These are phyloP conservation scores for Pilobolus umbonatus DNA, from an alignment of 192 early-diverging fungal species.

Conservation along the genomic window DNA sequence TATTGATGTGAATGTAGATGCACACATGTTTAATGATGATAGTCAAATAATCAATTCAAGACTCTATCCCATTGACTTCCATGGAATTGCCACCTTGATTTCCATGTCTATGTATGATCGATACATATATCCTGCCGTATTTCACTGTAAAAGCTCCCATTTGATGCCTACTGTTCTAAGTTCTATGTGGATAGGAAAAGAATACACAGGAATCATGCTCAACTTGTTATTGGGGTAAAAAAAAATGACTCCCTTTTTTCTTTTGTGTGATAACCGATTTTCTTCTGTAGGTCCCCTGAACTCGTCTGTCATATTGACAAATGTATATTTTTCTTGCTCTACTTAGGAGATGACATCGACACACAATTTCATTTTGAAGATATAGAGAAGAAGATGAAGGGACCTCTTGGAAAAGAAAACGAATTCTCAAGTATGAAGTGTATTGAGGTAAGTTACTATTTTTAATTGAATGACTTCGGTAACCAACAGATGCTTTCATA, in stretches of 20 bases:
- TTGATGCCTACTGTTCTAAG: background rate
- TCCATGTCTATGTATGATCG: conserved; percentile 5
- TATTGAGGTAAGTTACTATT: background rate
- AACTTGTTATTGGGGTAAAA: conserved; percentile 3
- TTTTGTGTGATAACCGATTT: background rate
- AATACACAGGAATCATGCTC: background rate
- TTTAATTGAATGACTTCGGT: background rate
- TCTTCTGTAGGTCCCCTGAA: background rate
- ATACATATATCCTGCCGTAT: background rate
- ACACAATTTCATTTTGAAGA: conserved; percentile 5
- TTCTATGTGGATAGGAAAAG: background rate
- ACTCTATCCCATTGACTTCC: conserved; percentile 6
- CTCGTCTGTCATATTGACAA: conserved; percentile 1
- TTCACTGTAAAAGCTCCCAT: background rate
- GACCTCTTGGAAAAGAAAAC: background rate
- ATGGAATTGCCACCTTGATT: conserved; percentile 8
- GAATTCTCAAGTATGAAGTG: background rate
- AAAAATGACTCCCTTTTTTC: background rate
- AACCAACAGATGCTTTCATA: background rate
- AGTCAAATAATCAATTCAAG: conserved; percentile 2
- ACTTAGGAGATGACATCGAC: conserved; percentile 12
- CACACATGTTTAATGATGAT: background rate
- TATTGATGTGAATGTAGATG: background rate
- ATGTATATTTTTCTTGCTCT: conserved; percentile 2
- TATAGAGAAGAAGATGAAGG: conserved; percentile 4